Conservation (phyloP, 1,284 basidiomycete species). For the Ganoderma leucocontextum region DNA sequence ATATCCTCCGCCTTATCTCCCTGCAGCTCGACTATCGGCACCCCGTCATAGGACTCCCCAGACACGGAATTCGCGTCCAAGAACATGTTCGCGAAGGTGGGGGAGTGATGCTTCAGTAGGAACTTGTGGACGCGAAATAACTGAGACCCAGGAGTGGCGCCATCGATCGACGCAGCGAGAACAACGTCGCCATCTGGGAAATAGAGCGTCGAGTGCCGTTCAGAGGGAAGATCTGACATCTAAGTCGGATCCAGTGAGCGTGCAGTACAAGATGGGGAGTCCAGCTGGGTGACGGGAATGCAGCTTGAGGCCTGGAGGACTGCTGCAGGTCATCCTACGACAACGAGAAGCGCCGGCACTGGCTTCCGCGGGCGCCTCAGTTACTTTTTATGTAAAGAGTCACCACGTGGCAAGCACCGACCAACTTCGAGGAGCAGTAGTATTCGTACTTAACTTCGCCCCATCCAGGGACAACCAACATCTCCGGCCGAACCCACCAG, state of each 20-base stretch:
- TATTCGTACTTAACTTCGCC: background rate
- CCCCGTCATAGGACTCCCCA: constrained; percentile 4
- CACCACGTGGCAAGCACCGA: background rate
- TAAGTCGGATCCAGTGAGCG: background rate
- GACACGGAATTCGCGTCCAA: background rate
- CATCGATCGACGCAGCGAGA: background rate
- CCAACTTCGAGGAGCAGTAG: no score
- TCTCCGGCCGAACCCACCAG: no score
- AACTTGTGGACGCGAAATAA: constrained; percentile 11
- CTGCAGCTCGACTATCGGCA: background rate
- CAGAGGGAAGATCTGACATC: background rate
- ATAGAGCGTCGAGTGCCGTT: background rate
- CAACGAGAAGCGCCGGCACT: background rate
- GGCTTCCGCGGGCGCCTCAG: background rate
- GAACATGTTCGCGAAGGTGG: constrained; percentile 2
- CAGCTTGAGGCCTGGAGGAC: no score
- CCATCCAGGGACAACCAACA: no score
- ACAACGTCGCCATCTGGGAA: background rate
- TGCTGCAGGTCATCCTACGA: no score
- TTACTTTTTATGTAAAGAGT: background rate
- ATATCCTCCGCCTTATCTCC: constrained; percentile 2
- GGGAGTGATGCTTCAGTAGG: constrained; percentile 5
- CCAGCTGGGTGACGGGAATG: background rate
- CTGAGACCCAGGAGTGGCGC: background rate
- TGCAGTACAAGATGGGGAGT: background rate